Evolutionary conservation across 2,329 filamentous ascomycete genomes (phyloP).

Genomic region (Nemania diffusa): DNA sequence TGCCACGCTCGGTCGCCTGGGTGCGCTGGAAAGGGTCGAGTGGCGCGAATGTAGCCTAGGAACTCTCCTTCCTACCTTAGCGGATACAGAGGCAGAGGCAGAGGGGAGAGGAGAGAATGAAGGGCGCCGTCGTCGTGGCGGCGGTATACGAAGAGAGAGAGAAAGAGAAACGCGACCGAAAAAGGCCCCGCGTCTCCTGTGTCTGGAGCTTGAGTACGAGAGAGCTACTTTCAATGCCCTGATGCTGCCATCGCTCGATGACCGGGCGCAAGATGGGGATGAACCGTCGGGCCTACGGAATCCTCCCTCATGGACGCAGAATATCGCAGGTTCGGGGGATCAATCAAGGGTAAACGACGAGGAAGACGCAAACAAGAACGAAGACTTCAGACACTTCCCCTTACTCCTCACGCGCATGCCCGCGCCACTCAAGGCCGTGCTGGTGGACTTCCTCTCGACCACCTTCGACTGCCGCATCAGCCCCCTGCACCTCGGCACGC

Average conservation of each 20-base stretch:
- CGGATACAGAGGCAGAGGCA: constrained; percentile 28
- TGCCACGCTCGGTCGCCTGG: constrained; percentile 52
- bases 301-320: constrained; percentile 41
- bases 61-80: constrained; percentile 41
- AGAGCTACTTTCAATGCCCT: constrained; percentile 62
- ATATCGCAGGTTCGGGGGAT: not conserved
- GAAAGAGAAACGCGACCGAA: not conserved
- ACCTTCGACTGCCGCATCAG: constrained; percentile 68
- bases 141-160: constrained; percentile 8
- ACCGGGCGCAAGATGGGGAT: not conserved
- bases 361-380: not conserved
- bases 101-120: constrained; percentile 36
- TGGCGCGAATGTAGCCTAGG: constrained; percentile 58
- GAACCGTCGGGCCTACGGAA: constrained; percentile 6
- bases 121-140: constrained; percentile 18
- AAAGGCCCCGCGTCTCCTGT: constrained; percentile 46
- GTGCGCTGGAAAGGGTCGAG: constrained; percentile 58
- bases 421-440: constrained; percentile 58
- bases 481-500: constrained; percentile 61
- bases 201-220: constrained; percentile 64
- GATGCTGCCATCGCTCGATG: constrained; percentile 55
- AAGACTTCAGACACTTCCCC: constrained; percentile 59
- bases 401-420: constrained; percentile 68
- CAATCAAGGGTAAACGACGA: not conserved
- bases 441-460: constrained; percentile 62